Evolutionary conservation across 768 basidiomycete genomes (phyloP).

Genomic region (Tylopilus plumbeoviolaceoides): DNA sequence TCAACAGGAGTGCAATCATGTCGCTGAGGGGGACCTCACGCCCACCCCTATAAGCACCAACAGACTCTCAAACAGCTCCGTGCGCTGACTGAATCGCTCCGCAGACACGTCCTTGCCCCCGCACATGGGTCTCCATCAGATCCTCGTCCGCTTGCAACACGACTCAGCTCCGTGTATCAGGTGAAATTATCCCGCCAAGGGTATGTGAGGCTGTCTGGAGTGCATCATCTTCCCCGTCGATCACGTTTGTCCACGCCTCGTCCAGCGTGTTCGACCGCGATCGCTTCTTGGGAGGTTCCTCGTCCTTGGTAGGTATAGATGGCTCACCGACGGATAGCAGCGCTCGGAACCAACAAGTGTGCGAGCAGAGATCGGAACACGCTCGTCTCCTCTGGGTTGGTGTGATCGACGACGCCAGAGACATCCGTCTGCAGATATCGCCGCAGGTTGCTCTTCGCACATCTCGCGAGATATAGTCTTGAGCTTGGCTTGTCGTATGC

Average conservation of each 20-base stretch:
- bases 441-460: conserved; percentile 54
- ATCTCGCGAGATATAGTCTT: conserved; percentile 60
- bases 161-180: conserved; percentile 10
- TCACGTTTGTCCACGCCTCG: too few relatives aligned
- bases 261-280: conserved; percentile 42
- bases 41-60: too few relatives aligned
- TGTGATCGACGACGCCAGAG: conserved; percentile 69
- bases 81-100: too few relatives aligned
- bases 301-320: too few relatives aligned
- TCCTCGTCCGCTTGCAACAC: conserved; percentile 26
- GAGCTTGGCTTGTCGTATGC: conserved; percentile 56
- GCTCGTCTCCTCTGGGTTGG: conserved; percentile 56
- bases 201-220: not conserved
- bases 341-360: too few relatives aligned
- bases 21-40: too few relatives aligned
- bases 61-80: too few relatives aligned
- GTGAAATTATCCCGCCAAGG: not conserved
- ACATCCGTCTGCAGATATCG: conserved; percentile 69
- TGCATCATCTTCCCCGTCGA: conserved; percentile 30
- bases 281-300: too few relatives aligned
- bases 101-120: conserved; percentile 34
- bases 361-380: too few relatives aligned
- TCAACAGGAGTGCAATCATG: too few relatives aligned
- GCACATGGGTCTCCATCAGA: conserved; percentile 13
- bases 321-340: too few relatives aligned